Evolutionary conservation across 495 filamentous ascomycete genomes (phyloP).

Genomic region (Cryomyces minteri): DNA sequence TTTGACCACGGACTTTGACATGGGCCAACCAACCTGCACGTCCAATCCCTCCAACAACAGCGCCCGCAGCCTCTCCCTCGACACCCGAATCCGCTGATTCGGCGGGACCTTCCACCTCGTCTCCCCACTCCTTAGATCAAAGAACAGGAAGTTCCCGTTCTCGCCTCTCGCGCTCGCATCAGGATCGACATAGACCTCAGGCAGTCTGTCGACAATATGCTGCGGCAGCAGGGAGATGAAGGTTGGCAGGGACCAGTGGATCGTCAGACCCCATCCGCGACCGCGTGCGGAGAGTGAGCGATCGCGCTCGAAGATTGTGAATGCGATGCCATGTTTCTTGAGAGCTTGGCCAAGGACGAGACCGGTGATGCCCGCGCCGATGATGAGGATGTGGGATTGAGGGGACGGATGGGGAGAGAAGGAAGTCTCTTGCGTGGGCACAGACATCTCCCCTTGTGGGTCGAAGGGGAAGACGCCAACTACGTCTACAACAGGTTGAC

Average conservation of each 20-base stretch:
- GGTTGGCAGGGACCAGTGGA: constrained; percentile 36
- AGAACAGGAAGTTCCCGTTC: constrained; percentile 32
- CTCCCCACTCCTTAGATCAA: constrained; percentile 31
- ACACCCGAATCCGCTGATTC: constrained; percentile 28
- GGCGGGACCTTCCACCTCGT: constrained; percentile 29
- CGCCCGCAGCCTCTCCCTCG: constrained; percentile 26
- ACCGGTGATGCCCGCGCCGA: constrained; percentile 1
- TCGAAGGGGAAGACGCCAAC: no score
- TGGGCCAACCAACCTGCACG: constrained; percentile 21
- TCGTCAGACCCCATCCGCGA: constrained; percentile 39
- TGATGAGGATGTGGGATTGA: background rate
- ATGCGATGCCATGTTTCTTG: constrained; percentile 16
- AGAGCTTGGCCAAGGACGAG: constrained; percentile 1
- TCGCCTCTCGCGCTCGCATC: constrained; percentile 24
- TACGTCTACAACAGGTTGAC: no score
- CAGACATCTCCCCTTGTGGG: no score
- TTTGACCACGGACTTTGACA: no score
- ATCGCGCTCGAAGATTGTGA: constrained; percentile 38
- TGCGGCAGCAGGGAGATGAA: constrained; percentile 31
- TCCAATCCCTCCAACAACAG: constrained; percentile 30
- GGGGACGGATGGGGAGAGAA: no score
- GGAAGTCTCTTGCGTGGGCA: no score
- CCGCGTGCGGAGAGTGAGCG: constrained; percentile 21
- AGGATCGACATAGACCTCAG: constrained; percentile 32
- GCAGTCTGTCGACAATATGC: constrained; percentile 25